Percentiles rank a stretch among this genome's conserved stretches.
Conservation (phyloP, 2,329 filamentous ascomycete genomes). For the Mollisiaceae sp. region DNA sequence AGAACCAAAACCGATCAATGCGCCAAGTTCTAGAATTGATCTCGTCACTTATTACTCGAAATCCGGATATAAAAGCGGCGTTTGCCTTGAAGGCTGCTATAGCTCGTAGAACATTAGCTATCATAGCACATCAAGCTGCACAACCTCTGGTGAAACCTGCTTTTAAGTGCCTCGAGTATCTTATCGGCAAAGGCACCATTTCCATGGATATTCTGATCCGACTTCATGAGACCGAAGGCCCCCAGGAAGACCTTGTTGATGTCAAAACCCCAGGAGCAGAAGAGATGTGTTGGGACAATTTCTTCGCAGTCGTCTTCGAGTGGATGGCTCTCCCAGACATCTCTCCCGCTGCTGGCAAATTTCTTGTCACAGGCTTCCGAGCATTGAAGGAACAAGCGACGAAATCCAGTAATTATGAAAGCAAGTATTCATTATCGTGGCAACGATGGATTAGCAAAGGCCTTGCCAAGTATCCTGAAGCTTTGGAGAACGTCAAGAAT, state of each 20-base stretch:
- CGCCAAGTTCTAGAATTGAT: slow-evolving; percentile 65
- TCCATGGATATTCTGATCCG: slow-evolving; percentile 39
- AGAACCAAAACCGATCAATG: slow-evolving; percentile 68
- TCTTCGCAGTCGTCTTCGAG: slow-evolving; percentile 55
- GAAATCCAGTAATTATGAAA: slow-evolving; percentile 44
- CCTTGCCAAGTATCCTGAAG: slow-evolving; percentile 53
- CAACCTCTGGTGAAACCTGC: slow-evolving; percentile 72
- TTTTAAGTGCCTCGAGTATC: slow-evolving; percentile 68
- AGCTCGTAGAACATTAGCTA: slow-evolving; percentile 58
- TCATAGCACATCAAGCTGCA: slow-evolving; percentile 64
- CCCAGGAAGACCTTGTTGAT: background rate
- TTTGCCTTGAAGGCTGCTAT: slow-evolving; percentile 53
- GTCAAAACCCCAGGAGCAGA: background rate
- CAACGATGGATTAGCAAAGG: slow-evolving; percentile 60
- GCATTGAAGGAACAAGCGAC: slow-evolving; percentile 43
- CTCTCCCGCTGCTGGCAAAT: slow-evolving; percentile 64
- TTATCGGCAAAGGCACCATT: slow-evolving; percentile 65
- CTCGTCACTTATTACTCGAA: slow-evolving; percentile 54
- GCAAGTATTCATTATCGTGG: slow-evolving; percentile 50
- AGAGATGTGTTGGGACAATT: slow-evolving; percentile 53
- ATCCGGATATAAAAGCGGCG: slow-evolving; percentile 50
- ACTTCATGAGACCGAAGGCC: slow-evolving; percentile 17
- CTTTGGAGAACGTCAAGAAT: slow-evolving; percentile 66
- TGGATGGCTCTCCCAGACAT: slow-evolving; percentile 64
- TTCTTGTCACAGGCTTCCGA: slow-evolving; percentile 62